Evolutionary conservation across 1,139 yeast genomes (phyloP).

Genomic region (Saccharomycopsis hybrid): DNA sequence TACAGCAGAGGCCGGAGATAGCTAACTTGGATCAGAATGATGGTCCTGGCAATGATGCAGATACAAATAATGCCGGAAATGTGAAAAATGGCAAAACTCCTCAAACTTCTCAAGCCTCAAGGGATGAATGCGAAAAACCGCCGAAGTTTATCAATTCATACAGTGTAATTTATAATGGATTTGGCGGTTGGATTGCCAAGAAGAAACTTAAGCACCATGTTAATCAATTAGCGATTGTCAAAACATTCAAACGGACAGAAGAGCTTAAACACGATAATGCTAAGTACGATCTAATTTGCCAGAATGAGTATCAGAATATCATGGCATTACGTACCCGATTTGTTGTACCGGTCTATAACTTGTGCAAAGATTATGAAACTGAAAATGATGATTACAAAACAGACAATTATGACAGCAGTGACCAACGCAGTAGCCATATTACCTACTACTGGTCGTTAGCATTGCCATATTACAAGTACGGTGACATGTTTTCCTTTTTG

Average conservation of each 20-base stretch:
- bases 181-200: constrained; percentile 20
- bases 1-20: too few relatives aligned
- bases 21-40: too few relatives aligned
- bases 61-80: too few relatives aligned
- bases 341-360: constrained; percentile 16
- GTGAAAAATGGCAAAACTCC: too few relatives aligned
- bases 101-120: too few relatives aligned
- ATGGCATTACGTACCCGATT: constrained; percentile 11
- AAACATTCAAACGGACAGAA: too few relatives aligned
- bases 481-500: constrained; percentile 18
- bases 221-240: constrained; percentile 11
- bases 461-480: constrained; percentile 18
- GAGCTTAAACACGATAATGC: constrained; percentile 3
- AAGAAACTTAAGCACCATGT: constrained; percentile 7
- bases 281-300: constrained; percentile 12
- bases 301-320: constrained; percentile 14
- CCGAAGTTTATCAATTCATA: constrained; percentile 9
- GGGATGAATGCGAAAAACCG: neutral
- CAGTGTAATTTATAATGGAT: constrained; percentile 14
- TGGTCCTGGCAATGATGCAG: too few relatives aligned
- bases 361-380: constrained; percentile 20
- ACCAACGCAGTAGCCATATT: neutral
- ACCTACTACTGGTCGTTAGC: constrained; percentile 17
- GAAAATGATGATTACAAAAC: too few relatives aligned
- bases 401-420: neutral